phyloP scores from a whole-genome alignment of 2,329 filamentous ascomycete genomes.

The Stagonosporopsis tanaceti region DNA sequence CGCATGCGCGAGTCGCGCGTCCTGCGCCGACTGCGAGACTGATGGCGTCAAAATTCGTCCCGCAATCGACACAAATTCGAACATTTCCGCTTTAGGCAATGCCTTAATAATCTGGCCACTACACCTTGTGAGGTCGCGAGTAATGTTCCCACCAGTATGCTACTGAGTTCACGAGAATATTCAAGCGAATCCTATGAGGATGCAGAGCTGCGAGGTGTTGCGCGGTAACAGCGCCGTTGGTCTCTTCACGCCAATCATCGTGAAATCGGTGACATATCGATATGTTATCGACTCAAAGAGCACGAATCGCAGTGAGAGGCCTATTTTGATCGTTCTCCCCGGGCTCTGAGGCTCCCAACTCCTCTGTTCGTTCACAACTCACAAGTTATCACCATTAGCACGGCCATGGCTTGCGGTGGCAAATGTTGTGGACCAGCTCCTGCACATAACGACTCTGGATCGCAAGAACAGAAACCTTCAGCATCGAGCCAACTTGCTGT shows the following conservation, averaged over 20 bases:
- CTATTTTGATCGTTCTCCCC: neutral
- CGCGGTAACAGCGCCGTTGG: neutral
- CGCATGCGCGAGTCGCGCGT: neutral
- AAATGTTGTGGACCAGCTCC: conserved; percentile 1
- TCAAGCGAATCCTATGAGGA: neutral
- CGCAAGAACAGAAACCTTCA: neutral
- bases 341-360: neutral
- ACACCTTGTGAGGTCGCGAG: neutral
- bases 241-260: conserved; percentile 1
- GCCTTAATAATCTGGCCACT: neutral
- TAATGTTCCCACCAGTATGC: neutral
- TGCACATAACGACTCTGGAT: neutral
- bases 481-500: no score
- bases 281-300: conserved; percentile 5
- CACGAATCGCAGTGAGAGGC: neutral
- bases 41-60: conserved; percentile 10
- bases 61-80: conserved; percentile 4
- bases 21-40: neutral
- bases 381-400: neutral
- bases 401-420: conserved; percentile 4
- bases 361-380: neutral
- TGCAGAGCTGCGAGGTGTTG: neutral
- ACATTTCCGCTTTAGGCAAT: conserved; percentile 3
- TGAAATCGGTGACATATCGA: conserved; percentile 25
- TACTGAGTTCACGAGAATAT: neutral